Percentiles rank a stretch among this genome's conserved stretches.
Conservation (phyloP, 495 filamentous ascomycete species). For the Penicillium canescens region DNA sequence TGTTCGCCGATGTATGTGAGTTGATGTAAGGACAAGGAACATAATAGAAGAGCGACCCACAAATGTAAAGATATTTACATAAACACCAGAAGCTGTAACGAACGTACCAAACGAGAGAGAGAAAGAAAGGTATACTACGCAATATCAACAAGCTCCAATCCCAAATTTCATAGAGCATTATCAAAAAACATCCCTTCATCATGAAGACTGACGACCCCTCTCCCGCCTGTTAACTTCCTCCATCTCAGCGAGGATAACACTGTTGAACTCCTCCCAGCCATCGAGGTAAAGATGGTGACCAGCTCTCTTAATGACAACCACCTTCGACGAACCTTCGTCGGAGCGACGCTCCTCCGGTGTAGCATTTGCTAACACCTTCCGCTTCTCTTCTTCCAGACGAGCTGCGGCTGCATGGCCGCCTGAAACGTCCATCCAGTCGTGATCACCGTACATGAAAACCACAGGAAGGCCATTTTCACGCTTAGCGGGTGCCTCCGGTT, state of each 20-base stretch:
- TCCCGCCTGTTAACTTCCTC: constrained; percentile 61
- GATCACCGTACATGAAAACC: constrained; percentile 92
- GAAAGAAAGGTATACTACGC: background rate
- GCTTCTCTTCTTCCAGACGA: constrained; percentile 71
- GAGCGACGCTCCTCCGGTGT: constrained; percentile 66
- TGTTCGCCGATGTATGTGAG: constrained; percentile 1
- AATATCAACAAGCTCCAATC: constrained; percentile 4
- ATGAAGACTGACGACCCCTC: constrained; percentile 17
- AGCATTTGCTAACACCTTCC: constrained; percentile 54
- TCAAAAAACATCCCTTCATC: constrained; percentile 5
- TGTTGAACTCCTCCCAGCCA: constrained; percentile 87
- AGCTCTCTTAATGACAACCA: constrained; percentile 77
- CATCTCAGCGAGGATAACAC: constrained; percentile 73
- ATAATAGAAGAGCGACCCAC: background rate
- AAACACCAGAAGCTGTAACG: background rate
- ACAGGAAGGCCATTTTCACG: constrained; percentile 79
- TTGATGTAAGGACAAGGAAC: background rate
- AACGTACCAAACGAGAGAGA: background rate
- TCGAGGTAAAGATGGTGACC: constrained; percentile 96
- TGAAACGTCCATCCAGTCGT: constrained; percentile 97
- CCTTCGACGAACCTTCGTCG: constrained; percentile 81
- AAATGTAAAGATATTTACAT: background rate
- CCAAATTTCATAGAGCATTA: constrained; percentile 13
- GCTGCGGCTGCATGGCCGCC: constrained; percentile 81
- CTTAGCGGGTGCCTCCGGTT: constrained; percentile 18